Conservation (phyloP, 2,329 filamentous ascomycete genomes). For the Ophiobolus disseminans region DNA sequence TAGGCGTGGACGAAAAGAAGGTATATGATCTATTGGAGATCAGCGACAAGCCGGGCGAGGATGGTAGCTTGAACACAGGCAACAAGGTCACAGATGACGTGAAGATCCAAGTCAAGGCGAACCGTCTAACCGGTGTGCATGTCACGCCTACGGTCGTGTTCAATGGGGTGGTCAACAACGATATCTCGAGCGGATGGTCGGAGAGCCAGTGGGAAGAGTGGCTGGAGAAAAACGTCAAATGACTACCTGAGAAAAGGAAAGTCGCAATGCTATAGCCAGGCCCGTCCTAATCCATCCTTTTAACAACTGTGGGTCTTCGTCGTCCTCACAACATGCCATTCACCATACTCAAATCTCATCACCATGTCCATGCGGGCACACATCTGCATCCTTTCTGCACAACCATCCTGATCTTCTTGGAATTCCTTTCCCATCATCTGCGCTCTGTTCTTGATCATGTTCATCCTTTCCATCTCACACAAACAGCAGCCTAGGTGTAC, state of each 20-base stretch:
- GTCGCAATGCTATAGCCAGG: not conserved
- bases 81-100: slow-evolving; percentile 86
- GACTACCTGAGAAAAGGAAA: slow-evolving; percentile 32
- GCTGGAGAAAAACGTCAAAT: slow-evolving; percentile 70
- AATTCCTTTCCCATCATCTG: too few relatives aligned
- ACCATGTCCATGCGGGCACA: too few relatives aligned
- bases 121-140: slow-evolving; percentile 81
- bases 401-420: too few relatives aligned
- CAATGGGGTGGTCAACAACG: slow-evolving; percentile 80
- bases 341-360: too few relatives aligned
- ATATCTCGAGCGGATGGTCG: slow-evolving; percentile 80
- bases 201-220: slow-evolving; percentile 85
- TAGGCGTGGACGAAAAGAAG: slow-evolving; percentile 73
- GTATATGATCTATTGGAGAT: slow-evolving; percentile 75
- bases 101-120: slow-evolving; percentile 81
- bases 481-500: too few relatives aligned
- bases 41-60: slow-evolving; percentile 68
- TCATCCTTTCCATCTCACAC: too few relatives aligned
- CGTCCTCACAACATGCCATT: too few relatives aligned
- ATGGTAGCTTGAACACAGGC: slow-evolving; percentile 76
- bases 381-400: too few relatives aligned
- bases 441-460: too few relatives aligned
- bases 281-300: too few relatives aligned
- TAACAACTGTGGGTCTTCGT: too few relatives aligned
- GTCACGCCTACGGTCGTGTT: slow-evolving; percentile 91